A percentile compares a stretch with the other conserved stretches of the same genome.
These are phyloP conservation scores for Ganoderma resinaceum DNA, from an alignment of 1,284 basidiomycete species.

Conservation along the genomic window DNA sequence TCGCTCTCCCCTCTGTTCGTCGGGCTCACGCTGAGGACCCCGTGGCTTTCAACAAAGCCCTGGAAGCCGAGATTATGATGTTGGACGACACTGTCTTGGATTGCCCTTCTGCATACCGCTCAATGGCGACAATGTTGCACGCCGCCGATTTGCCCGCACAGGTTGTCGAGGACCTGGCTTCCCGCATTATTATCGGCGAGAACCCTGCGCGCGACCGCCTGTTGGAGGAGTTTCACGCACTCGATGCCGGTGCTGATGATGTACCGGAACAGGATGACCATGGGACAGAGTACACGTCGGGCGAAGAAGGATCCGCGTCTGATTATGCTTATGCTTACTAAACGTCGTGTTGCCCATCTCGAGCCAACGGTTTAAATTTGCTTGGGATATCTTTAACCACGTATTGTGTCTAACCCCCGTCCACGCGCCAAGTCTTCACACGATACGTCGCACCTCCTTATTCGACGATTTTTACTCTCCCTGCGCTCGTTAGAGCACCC, in stretches of 20 bases:
- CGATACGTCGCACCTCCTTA: too few species aligned
- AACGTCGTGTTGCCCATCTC: not conserved
- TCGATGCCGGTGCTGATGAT: constrained; percentile 1
- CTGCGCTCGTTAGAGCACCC: not conserved
- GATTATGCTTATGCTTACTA: constrained; percentile 26
- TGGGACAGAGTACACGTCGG: constrained; percentile 18
- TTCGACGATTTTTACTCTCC: not conserved
- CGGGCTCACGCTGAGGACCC: constrained; percentile 8
- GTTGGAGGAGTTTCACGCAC: constrained; percentile 24
- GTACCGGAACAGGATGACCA: not conserved
- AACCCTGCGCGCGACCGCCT: constrained; percentile 27
- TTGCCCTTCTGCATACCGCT: constrained; percentile 31
- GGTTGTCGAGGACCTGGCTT: constrained; percentile 29
- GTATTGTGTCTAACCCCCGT: not conserved
- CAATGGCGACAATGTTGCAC: constrained; percentile 35
- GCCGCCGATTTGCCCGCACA: constrained; percentile 21
- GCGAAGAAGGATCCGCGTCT: constrained; percentile 16
- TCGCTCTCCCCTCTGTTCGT: constrained; percentile 19
- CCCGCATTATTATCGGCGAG: constrained; percentile 21
- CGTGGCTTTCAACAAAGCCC: constrained; percentile 18
- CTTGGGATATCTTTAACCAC: not conserved
- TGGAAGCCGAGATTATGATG: constrained; percentile 25
- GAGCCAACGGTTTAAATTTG: not conserved
- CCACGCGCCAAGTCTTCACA: not conserved
- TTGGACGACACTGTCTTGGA: constrained; percentile 37